A percentile compares a stretch with the other conserved stretches of the same genome.
phyloP scores from a whole-genome alignment of 805 yeast species.

The Metschnikowia koreensis region DNA sequence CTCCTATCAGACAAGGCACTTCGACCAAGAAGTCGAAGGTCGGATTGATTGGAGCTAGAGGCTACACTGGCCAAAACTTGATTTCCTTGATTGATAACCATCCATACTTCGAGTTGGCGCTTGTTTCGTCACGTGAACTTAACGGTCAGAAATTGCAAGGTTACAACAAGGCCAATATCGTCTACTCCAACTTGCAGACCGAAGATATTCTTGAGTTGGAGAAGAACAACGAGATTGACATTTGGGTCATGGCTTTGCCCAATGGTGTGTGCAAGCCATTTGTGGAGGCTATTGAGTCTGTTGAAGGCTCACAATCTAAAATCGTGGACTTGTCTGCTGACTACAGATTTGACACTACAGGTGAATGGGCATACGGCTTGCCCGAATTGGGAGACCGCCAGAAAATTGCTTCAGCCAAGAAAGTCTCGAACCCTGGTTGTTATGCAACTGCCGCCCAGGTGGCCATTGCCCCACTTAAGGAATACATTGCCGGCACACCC shows the following conservation, averaged over 20 bases:
- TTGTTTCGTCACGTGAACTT: constrained; percentile 94
- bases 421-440: constrained; percentile 97
- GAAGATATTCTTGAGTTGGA: constrained; percentile 85
- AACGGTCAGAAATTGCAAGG: constrained; percentile 84
- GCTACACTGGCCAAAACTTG: constrained; percentile 93
- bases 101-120: constrained; percentile 82
- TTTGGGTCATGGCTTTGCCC: constrained; percentile 99
- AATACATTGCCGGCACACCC: constrained; percentile 69
- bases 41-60: constrained; percentile 98
- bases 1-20: constrained; percentile 65
- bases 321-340: constrained; percentile 94
- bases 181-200: constrained; percentile 80
- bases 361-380: constrained; percentile 90
- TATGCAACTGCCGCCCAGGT: constrained; percentile 98
- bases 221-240: constrained; percentile 73
- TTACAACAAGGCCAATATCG: constrained; percentile 75
- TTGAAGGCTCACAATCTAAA: constrained; percentile 63
- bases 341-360: constrained; percentile 85
- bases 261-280: constrained; percentile 93
- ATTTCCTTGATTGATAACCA: constrained; percentile 84
- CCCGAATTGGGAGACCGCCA: constrained; percentile 84
- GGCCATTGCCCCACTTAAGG: constrained; percentile 83
- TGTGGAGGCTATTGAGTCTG: constrained; percentile 74
- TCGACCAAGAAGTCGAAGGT: constrained; percentile 66
- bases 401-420: constrained; percentile 64